phyloP scores from a whole-genome alignment of 2,329 filamentous ascomycete genomes.

The Aspergillus ochraceus region DNA sequence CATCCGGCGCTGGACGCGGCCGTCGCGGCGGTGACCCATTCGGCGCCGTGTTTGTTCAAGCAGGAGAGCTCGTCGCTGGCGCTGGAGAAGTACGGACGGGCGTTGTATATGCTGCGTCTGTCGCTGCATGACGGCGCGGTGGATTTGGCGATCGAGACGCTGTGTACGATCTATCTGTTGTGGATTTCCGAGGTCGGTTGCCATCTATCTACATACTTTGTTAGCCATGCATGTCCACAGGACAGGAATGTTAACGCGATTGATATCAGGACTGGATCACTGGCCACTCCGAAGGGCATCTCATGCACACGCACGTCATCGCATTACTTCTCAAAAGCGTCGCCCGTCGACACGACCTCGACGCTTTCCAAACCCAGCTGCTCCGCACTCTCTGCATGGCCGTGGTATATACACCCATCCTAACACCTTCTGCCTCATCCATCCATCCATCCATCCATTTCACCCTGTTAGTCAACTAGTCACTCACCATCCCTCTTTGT shows the following conservation, averaged over 20 bases:
- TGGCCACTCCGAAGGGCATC: background rate
- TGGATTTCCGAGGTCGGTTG: background rate
- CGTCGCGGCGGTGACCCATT: conserved; percentile 19
- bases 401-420: background rate
- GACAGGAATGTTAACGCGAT: background rate
- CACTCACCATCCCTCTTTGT: no score
- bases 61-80: conserved; percentile 14
- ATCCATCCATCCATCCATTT: background rate
- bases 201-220: no score
- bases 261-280: background rate
- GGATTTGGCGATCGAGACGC: background rate
- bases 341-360: background rate
- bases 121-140: conserved; percentile 24
- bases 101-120: conserved; percentile 21
- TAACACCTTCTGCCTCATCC: no score
- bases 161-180: background rate
- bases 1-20: conserved; percentile 25
- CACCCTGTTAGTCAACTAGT: no score
- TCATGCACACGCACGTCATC: background rate
- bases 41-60: conserved; percentile 20
- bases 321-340: background rate
- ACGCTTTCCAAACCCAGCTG: background rate
- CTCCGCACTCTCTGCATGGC: background rate
- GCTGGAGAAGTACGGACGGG: conserved; percentile 20
- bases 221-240: no score